phyloP scores from a whole-genome alignment of 805 yeast genomes.

The Ogataea glucozyma region DNA sequence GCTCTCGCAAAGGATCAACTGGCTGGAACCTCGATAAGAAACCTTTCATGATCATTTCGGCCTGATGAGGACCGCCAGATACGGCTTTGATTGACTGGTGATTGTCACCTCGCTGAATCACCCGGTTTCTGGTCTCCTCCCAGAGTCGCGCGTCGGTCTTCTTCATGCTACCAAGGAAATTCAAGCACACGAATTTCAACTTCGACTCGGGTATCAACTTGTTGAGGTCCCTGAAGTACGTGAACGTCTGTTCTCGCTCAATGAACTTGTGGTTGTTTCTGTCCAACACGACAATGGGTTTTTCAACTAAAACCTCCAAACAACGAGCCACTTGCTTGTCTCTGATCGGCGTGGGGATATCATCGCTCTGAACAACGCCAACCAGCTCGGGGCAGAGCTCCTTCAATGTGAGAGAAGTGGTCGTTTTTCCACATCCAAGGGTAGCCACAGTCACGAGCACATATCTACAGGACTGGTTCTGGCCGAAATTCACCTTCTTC shows the following conservation, averaged over 20 bases:
- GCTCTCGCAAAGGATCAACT: slow-evolving; percentile 44
- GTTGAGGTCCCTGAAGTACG: slow-evolving; percentile 46
- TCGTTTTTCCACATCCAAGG: slow-evolving; percentile 94
- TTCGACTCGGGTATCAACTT: slow-evolving; percentile 46
- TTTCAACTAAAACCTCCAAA: slow-evolving; percentile 41
- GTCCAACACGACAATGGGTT: slow-evolving; percentile 67
- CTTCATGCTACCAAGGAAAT: slow-evolving; percentile 49
- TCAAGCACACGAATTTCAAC: slow-evolving; percentile 63
- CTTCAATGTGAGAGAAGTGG: slow-evolving; percentile 62
- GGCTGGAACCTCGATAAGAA: slow-evolving; percentile 72
- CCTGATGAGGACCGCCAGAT: slow-evolving; percentile 47
- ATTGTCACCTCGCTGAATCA: slow-evolving; percentile 73
- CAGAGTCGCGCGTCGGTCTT: slow-evolving; percentile 38
- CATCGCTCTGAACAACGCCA: slow-evolving; percentile 83
- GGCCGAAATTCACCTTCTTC: slow-evolving; percentile 27
- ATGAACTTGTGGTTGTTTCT: slow-evolving; percentile 75
- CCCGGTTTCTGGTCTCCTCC: slow-evolving; percentile 58
- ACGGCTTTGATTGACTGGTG: slow-evolving; percentile 76
- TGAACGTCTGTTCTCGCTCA: slow-evolving; percentile 70
- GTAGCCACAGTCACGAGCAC: slow-evolving; percentile 83
- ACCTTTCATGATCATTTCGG: slow-evolving; percentile 67
- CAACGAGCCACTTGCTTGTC: slow-evolving; percentile 50
- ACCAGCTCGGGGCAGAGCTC: slow-evolving; percentile 56
- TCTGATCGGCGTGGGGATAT: slow-evolving; percentile 52
- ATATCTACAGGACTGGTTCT: slow-evolving; percentile 48